Percentiles rank a stretch among this genome's conserved stretches.
Conservation (phyloP, 805 yeast genomes). For the Dipodascopsis uninucleata region DNA sequence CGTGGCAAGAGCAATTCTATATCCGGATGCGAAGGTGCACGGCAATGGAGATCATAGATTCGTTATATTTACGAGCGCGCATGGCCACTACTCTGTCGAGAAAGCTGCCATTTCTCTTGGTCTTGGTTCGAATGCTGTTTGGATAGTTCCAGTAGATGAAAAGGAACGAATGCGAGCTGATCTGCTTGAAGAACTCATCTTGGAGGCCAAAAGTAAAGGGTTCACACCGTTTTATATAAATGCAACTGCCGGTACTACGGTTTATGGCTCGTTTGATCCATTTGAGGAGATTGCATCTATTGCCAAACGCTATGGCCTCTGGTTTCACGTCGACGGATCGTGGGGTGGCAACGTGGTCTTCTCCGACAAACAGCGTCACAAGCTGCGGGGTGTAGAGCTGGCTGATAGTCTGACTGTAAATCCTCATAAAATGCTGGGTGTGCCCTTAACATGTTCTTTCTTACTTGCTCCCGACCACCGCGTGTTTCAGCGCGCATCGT, state of each 20-base stretch:
- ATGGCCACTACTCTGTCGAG: constrained; percentile 67
- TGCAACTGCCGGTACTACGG: constrained; percentile 88
- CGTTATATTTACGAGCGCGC: constrained; percentile 67
- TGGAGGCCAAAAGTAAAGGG: constrained; percentile 48
- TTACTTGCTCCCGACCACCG: constrained; percentile 65
- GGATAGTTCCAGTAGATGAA: constrained; percentile 56
- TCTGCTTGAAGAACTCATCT: constrained; percentile 47
- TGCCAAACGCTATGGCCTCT: constrained; percentile 52
- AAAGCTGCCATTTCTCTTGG: constrained; percentile 78
- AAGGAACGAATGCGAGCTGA: constrained; percentile 56
- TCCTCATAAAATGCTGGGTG: constrained; percentile 89
- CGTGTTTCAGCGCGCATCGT: constrained; percentile 65
- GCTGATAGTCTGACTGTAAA: constrained; percentile 78
- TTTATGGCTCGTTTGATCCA: constrained; percentile 77
- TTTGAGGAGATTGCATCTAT: constrained; percentile 52
- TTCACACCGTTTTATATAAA: constrained; percentile 69
- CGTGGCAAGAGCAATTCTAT: constrained; percentile 63
- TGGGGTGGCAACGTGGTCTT: constrained; percentile 88
- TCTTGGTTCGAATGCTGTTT: constrained; percentile 57
- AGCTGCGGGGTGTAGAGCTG: constrained; percentile 55
- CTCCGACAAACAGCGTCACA: constrained; percentile 45
- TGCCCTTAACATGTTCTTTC: constrained; percentile 66
- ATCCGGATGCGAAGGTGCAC: constrained; percentile 61
- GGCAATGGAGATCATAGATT: constrained; percentile 57
- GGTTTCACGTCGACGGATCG: constrained; percentile 86